Conservation (phyloP, 495 filamentous ascomycete species). For the Penicillium riverlandense region DNA sequence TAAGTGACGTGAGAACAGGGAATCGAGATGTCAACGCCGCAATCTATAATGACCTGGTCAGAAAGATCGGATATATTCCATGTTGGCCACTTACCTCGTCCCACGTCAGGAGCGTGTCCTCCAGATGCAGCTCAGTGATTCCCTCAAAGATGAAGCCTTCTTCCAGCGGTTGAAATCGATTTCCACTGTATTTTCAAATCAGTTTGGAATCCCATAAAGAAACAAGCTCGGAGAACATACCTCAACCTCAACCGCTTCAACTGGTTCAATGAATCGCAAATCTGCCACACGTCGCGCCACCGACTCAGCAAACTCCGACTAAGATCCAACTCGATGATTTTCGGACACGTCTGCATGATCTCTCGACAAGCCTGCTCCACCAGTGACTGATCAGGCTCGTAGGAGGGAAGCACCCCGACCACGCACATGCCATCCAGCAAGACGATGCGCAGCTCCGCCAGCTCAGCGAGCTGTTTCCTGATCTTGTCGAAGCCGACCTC, state of each 20-base stretch:
- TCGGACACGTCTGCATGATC: constrained; percentile 37
- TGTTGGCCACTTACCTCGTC: constrained; percentile 45
- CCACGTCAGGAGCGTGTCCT: constrained; percentile 68
- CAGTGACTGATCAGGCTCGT: constrained; percentile 23
- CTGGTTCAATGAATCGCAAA: constrained; percentile 58
- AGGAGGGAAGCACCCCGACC: constrained; percentile 27
- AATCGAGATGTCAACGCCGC: constrained; percentile 42
- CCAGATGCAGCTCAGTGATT: constrained; percentile 64
- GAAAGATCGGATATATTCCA: not conserved
- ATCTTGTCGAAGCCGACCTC: constrained; percentile 97
- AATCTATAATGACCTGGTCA: constrained; percentile 25
- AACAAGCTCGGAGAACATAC: constrained; percentile 35
- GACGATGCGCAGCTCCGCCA: constrained; percentile 71
- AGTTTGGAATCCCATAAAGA: not conserved
- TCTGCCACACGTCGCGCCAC: constrained; percentile 55
- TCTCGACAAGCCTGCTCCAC: constrained; percentile 13
- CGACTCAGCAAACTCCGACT: constrained; percentile 73
- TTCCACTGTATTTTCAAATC: constrained; percentile 52
- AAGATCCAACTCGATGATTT: constrained; percentile 77
- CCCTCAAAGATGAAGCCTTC: constrained; percentile 40
- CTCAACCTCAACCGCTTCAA: constrained; percentile 63
- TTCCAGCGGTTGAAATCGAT: constrained; percentile 55
- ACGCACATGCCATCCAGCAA: constrained; percentile 72
- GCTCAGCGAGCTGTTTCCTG: constrained; percentile 63
- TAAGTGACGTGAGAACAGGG: constrained; percentile 51